Evolutionary conservation across 2,329 filamentous ascomycete species (phyloP), one percentile per base, ranked within the genome.

Genomic region (Penicillium sclerotiorum): DNA sequence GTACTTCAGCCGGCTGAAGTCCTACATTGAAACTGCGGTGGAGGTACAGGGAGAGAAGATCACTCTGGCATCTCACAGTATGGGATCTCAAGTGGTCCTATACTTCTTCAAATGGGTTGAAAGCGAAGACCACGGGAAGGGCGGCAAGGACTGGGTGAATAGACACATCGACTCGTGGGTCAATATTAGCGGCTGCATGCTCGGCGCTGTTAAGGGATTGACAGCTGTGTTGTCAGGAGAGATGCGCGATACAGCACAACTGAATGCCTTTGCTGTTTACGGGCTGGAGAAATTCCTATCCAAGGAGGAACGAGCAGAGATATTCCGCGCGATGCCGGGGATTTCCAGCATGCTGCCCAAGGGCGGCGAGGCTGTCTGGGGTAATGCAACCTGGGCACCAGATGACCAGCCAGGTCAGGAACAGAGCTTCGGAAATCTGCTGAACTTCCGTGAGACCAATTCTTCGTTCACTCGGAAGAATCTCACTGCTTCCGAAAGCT

Each of bases 111-210:
- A 89, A 63, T 88, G 85, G 85, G 94, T 95, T 1, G 89, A 95
- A 45, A 81, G 87, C 2, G 79, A 85, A 45, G 89, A 89, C 5
- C 76, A 86, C 56, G 94, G 94, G 4, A 84, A 84, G 17, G 93
- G 91, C 1, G 93, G 94, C 1, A 80, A 86, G 30, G 81, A 84
- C 45, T 99, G 94, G 94, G 93, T 99, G 0, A 92, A 99, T 51
- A 82, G 81, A 15, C 82, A 96, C 65, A 79, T 99, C 44, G 94
- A 95, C 58, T 88, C 90, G 2, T 99, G 95, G 92, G 95, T 99
- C 76, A 99, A 99, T 69, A 91, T 99, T 63, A 94, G 89, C 59
- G 94, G 94, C 5, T 99, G 93, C 72, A 96, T 99, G 93, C 85
- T 99, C 5, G 94, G 94, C 12, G 91, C 94, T 2, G 79, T 91